Evolutionary conservation across 192 early-diverging fungal species (phyloP).

Genomic region (Coemansia aciculifera): DNA sequence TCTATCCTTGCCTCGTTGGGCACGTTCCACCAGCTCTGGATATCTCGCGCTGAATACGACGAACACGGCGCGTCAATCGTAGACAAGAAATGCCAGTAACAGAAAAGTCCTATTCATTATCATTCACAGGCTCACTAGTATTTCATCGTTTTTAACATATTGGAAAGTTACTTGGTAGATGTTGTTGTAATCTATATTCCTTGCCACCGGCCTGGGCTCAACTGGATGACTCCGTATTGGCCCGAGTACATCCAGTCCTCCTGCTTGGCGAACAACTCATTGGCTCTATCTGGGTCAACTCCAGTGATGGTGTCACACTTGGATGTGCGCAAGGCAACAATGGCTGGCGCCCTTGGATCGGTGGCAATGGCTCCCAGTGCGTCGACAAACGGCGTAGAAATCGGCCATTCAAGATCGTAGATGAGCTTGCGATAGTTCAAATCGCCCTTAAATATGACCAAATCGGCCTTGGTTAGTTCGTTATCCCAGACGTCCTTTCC

Average conservation of each 20-base stretch:
- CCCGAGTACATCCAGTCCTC: conserved; percentile 71
- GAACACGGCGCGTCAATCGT: conserved; percentile 82
- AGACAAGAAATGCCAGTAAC: conserved; percentile 82
- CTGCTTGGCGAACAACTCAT: conserved; percentile 24
- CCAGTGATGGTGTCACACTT: conserved; percentile 87
- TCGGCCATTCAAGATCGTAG: conserved; percentile 88
- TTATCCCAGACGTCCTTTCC: conserved; percentile 66
- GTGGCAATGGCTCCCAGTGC: conserved; percentile 77
- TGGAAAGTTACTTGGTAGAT: background rate
- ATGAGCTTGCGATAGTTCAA: conserved; percentile 94
- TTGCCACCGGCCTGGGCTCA: conserved; percentile 52
- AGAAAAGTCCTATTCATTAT: too few species aligned
- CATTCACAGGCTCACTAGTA: too few species aligned
- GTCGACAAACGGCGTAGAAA: conserved; percentile 77
- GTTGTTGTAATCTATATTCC: background rate
- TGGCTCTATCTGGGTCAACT: conserved; percentile 54
- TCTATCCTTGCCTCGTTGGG: conserved; percentile 93
- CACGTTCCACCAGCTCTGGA: conserved; percentile 99
- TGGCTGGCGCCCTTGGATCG: conserved; percentile 58
- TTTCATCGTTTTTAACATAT: background rate
- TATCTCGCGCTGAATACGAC: conserved; percentile 93
- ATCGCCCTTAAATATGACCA: conserved; percentile 95
- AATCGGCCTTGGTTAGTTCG: conserved; percentile 56
- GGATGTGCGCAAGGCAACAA: conserved; percentile 79
- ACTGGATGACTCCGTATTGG: conserved; percentile 69